A percentile compares a stretch with the other conserved stretches of the same genome.
Conservation (phyloP, 129 eudicot species). For the Calendula officinalis region DNA sequence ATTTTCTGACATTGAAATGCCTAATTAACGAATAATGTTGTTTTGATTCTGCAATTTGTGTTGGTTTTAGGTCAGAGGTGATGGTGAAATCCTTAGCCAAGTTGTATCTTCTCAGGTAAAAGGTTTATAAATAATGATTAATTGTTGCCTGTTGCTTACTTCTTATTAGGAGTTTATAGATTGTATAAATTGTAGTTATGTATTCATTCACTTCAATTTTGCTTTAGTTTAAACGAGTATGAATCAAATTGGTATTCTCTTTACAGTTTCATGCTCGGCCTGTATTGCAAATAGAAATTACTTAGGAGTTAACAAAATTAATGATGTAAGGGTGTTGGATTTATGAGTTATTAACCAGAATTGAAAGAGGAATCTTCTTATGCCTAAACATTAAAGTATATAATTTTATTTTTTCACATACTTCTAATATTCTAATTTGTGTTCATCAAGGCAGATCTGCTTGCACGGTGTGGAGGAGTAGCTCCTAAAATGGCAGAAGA, state of each 20-base stretch:
- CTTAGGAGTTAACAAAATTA: neutral
- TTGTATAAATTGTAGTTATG: neutral
- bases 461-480: conserved; percentile 90
- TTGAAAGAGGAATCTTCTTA: neutral
- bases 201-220: neutral
- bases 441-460: conserved; percentile 84
- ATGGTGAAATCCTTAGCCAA: conserved; percentile 94
- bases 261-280: neutral
- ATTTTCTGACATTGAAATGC: neutral
- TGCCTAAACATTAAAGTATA: conserved; percentile 1
- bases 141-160: neutral
- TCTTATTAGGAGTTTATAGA: neutral
- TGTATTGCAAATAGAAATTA: neutral
- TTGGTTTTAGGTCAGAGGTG: conserved; percentile 58
- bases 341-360: neutral
- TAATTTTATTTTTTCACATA: conserved; percentile 3
- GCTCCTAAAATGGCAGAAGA: conserved; percentile 99
- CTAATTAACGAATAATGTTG: conserved; percentile 11
- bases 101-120: conserved; percentile 91
- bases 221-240: neutral
- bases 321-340: neutral
- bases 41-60: conserved; percentile 6
- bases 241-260: neutral
- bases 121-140: conserved; percentile 1
- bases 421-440: conserved; percentile 27